Percentiles rank a stretch among this genome's conserved stretches.
Evolutionary conservation across 805 yeast genomes (phyloP).

Genomic region (Cyberlindnera bimundalis): DNA sequence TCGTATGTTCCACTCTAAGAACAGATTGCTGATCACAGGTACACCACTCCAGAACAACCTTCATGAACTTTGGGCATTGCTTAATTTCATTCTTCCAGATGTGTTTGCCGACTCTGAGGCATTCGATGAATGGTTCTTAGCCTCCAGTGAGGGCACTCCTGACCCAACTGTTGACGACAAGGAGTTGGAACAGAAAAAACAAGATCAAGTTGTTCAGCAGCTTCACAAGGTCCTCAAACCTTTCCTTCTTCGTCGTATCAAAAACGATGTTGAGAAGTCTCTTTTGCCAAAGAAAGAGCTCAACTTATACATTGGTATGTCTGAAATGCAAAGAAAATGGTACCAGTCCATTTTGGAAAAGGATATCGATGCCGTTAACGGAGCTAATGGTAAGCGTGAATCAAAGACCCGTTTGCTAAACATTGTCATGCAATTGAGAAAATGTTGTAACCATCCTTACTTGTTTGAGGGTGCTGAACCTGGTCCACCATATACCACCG

Average conservation of each 20-base stretch:
- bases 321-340: conserved; percentile 77
- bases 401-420: conserved; percentile 72
- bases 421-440: conserved; percentile 81
- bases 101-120: conserved; percentile 69
- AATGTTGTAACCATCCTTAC: conserved; percentile 84
- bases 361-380: conserved; percentile 82
- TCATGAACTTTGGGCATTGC: conserved; percentile 78
- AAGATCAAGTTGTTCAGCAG: conserved; percentile 58
- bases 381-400: conserved; percentile 72
- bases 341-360: conserved; percentile 73
- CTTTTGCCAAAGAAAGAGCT: conserved; percentile 71
- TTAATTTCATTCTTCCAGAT: conserved; percentile 75
- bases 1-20: conserved; percentile 65
- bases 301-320: conserved; percentile 70
- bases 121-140: conserved; percentile 71
- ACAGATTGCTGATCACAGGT: conserved; percentile 73
- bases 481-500: conserved; percentile 85
- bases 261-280: conserved; percentile 78
- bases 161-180: conserved; percentile 35
- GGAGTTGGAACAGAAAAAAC: conserved; percentile 31
- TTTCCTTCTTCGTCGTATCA: conserved; percentile 70
- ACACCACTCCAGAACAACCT: conserved; percentile 79
- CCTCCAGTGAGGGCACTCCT: conserved; percentile 28
- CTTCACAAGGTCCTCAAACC: conserved; percentile 75
- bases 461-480: conserved; percentile 87